Evolutionary conservation across 306 rosid genomes (phyloP).

Genomic region (Chamaecrista fasciculata): DNA sequence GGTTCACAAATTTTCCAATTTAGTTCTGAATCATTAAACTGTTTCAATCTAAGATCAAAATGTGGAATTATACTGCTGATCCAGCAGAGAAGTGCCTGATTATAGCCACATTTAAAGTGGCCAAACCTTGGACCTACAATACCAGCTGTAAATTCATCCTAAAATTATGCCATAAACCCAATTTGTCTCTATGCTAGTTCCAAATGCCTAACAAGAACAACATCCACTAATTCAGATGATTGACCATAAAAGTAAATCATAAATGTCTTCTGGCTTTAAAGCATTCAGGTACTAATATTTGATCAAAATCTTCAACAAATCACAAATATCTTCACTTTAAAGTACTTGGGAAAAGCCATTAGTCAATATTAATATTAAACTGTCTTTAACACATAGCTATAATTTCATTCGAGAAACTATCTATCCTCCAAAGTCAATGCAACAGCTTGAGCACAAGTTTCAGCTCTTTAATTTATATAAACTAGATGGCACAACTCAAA

Average conservation of each 20-base stretch:
- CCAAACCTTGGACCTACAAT: background rate
- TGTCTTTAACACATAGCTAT: background rate
- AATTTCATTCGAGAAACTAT: background rate
- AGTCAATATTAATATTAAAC: background rate
- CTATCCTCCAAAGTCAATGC: background rate
- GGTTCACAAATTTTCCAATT: slow-evolving; percentile 3
- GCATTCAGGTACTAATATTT: background rate
- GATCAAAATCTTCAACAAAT: background rate
- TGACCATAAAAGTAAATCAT: background rate
- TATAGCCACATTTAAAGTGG: background rate
- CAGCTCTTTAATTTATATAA: background rate
- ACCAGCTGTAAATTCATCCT: background rate
- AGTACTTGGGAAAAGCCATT: background rate
- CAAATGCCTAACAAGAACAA: background rate
- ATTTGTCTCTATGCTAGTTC: background rate
- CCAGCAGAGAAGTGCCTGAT: slow-evolving; percentile 9
- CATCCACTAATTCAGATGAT: background rate
- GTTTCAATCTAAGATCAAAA: background rate
- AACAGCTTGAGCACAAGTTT: background rate
- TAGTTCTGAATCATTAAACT: background rate
- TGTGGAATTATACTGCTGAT: background rate
- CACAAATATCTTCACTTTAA: too few species aligned
- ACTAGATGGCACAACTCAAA: background rate
- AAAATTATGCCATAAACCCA: background rate
- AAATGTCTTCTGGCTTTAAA: background rate